Evolutionary conservation across 2,329 filamentous ascomycete genomes (phyloP).

Genomic region (Phialemonium atrogriseum): DNA sequence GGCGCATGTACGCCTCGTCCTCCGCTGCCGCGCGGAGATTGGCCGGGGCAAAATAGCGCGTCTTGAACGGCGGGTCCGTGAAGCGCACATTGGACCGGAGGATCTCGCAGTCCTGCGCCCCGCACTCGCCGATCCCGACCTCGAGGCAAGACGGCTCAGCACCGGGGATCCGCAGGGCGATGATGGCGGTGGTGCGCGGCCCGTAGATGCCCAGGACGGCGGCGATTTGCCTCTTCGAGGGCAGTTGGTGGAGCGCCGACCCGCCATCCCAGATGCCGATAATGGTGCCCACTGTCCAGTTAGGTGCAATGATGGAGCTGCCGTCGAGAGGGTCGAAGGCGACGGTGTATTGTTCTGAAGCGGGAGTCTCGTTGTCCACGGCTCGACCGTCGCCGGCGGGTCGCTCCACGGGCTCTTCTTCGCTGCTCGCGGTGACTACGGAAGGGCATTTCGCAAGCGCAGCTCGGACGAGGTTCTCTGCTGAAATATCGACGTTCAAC

Average conservation of each 20-base stretch:
- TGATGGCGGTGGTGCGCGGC: slow-evolving; percentile 44
- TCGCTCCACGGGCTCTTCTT: slow-evolving; percentile 50
- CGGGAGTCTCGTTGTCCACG: background rate
- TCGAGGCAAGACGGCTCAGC: slow-evolving; percentile 38
- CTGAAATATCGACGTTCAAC: slow-evolving; percentile 47
- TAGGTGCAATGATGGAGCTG: slow-evolving; percentile 50
- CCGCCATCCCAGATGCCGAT: slow-evolving; percentile 49
- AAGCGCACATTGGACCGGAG: slow-evolving; percentile 33
- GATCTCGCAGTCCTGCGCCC: slow-evolving; percentile 23
- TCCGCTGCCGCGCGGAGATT: slow-evolving; percentile 51
- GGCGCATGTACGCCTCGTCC: slow-evolving; percentile 34
- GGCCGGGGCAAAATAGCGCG: slow-evolving; percentile 54
- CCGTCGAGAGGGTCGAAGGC: slow-evolving; percentile 59
- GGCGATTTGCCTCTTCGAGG: slow-evolving; percentile 34
- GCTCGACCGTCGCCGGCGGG: slow-evolving; percentile 12
- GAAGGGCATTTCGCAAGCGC: slow-evolving; percentile 33
- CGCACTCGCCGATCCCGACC: slow-evolving; percentile 29
- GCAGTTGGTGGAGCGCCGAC: slow-evolving; percentile 32
- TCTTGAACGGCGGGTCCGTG: slow-evolving; percentile 28
- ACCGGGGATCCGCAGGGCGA: slow-evolving; percentile 42
- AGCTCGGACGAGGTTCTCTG: slow-evolving; percentile 39
- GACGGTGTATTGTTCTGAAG: slow-evolving; percentile 42
- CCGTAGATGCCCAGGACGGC: slow-evolving; percentile 46
- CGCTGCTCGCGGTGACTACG: slow-evolving; percentile 45
- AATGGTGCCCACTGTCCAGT: slow-evolving; percentile 53